Evolutionary conservation across 768 basidiomycete genomes (phyloP).

Genomic region (Mycena venus): DNA sequence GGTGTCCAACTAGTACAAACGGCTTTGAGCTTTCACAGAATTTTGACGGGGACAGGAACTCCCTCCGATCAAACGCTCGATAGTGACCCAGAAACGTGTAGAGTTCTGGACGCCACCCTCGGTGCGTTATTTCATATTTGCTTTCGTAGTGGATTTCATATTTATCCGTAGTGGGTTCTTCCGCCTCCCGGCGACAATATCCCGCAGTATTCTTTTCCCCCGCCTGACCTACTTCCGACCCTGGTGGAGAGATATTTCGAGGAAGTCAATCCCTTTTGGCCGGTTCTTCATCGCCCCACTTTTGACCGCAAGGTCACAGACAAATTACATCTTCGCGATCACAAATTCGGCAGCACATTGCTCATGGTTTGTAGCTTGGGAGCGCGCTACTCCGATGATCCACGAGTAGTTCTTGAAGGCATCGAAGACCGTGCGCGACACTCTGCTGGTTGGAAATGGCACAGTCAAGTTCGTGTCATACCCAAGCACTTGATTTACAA

Average conservation of each 20-base stretch:
- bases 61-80: background rate
- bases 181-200: slow-evolving; percentile 30
- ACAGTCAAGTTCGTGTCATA: slow-evolving; percentile 44
- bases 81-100: slow-evolving; percentile 49
- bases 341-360: slow-evolving; percentile 55
- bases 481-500: slow-evolving; percentile 20
- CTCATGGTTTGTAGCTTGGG: slow-evolving; percentile 62
- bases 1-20: slow-evolving; percentile 64
- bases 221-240: slow-evolving; percentile 60
- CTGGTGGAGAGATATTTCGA: slow-evolving; percentile 74
- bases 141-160: no score
- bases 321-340: slow-evolving; percentile 64
- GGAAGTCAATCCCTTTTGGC: slow-evolving; percentile 64
- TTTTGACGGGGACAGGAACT: background rate
- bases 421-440: slow-evolving; percentile 40
- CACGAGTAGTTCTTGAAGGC: slow-evolving; percentile 64
- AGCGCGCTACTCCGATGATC: slow-evolving; percentile 70
- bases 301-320: slow-evolving; percentile 68
- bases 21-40: slow-evolving; percentile 66
- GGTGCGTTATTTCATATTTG: slow-evolving; percentile 43
- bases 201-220: slow-evolving; percentile 60
- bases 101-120: slow-evolving; percentile 64
- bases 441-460: slow-evolving; percentile 74
- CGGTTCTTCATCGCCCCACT: slow-evolving; percentile 80
- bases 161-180: slow-evolving; percentile 15